A percentile compares a stretch with the other conserved stretches of the same genome.
Evolutionary conservation across 805 yeast genomes (phyloP).

Genomic region (Scheffersomyces ergatensis): DNA sequence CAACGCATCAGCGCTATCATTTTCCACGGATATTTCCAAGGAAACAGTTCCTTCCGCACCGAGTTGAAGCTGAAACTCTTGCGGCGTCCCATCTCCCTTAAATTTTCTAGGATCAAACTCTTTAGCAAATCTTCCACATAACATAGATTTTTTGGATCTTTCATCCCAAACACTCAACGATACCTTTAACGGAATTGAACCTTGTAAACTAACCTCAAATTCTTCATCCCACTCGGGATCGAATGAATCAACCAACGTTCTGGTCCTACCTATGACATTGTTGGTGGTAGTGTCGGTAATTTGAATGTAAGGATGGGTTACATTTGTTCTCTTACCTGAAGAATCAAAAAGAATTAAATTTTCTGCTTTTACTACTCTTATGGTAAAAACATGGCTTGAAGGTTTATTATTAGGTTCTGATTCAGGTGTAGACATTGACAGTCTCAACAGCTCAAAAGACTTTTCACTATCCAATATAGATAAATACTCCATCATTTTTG

Average conservation of each 20-base stretch:
- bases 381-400: slow-evolving; percentile 56
- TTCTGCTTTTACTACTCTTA: slow-evolving; percentile 63
- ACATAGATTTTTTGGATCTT: slow-evolving; percentile 50
- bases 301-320: slow-evolving; percentile 56
- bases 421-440: slow-evolving; percentile 7
- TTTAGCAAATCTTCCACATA: slow-evolving; percentile 64
- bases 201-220: slow-evolving; percentile 53
- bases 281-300: slow-evolving; percentile 55
- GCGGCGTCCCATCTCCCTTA: slow-evolving; percentile 67
- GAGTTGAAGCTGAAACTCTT: slow-evolving; percentile 54
- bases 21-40: slow-evolving; percentile 71
- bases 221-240: slow-evolving; percentile 89
- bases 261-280: slow-evolving; percentile 65
- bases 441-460: slow-evolving; percentile 40
- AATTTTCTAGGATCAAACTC: slow-evolving; percentile 61
- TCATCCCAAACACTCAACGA: slow-evolving; percentile 74
- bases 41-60: slow-evolving; percentile 68
- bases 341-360: slow-evolving; percentile 47
- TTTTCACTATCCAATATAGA: slow-evolving; percentile 57
- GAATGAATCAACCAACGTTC: slow-evolving; percentile 55
- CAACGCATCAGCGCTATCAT: slow-evolving; percentile 75
- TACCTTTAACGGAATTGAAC: slow-evolving; percentile 43
- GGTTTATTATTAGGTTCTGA: slow-evolving; percentile 27
- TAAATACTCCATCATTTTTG: slow-evolving; percentile 47
- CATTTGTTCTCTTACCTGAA: slow-evolving; percentile 11